Base-by-base conservation (phyloP, 495 filamentous ascomycete genomes). In the Bacidia gigantensis region DNA sequence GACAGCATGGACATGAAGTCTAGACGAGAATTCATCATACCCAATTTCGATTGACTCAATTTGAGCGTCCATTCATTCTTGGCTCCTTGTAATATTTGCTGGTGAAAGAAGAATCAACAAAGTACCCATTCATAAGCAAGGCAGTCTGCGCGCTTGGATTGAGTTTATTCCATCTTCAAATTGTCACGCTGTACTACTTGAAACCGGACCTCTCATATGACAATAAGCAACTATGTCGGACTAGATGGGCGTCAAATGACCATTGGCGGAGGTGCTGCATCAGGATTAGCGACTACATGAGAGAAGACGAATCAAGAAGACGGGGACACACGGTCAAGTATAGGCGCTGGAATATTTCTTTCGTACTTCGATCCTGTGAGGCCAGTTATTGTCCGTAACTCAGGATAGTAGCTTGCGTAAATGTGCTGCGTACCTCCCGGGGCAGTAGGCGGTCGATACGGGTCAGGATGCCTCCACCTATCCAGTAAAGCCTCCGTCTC, bases 391-490 rank as follows among this genome's bases (percentile, higher is more conserved):
- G 17, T 7, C 21, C 11, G 45, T 56, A 24, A 42, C 48, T 25
- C 17, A 7, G 12, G 7, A 7, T 17, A 9, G 41, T 44, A 7
- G 29, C 20, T 17, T 44, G 7, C 14, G 14, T 7, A 17, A 22
- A 9, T 26, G 1, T 38, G 2, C 49, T 26, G 44, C 78, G 58
- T 75, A 93, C 92, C 92, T 77, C 92, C 92, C 17, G 92, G 92
- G 11, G 92, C 90, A 17, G 87, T 90, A 7, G 92, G 92, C 46
- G 81, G 77, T 51, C 74, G 67, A 63, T 95, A 97, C 25, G 90
- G 88, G 64, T 99, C 92, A 2, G 92, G 92, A 63, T 99, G 93
- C 67, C 96, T 96, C 89, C 89, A 99, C 60, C 79, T 85, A 60
- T 95, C 80, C 55, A 99, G 67, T 50, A 95, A 62, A 51, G 82